phyloP scores from a whole-genome alignment of 2,329 filamentous ascomycete species.

The Penicillium olsonii region DNA sequence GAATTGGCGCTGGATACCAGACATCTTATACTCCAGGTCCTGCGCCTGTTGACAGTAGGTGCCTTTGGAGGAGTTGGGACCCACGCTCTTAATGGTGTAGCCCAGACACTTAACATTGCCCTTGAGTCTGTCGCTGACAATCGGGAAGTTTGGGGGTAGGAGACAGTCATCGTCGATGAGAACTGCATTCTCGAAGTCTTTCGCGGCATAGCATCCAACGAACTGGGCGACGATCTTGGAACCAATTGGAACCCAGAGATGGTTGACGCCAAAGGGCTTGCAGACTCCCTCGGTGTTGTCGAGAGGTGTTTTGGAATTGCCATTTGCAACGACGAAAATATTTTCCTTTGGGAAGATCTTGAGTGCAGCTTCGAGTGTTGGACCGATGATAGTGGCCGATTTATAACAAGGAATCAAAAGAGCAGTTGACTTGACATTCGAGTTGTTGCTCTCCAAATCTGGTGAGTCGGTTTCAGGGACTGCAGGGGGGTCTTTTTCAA shows the following conservation, averaged over 20 bases:
- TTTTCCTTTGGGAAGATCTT: conserved; percentile 49
- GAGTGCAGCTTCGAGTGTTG: conserved; percentile 47
- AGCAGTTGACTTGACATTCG: conserved; percentile 35
- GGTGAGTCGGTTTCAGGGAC: conserved; percentile 14
- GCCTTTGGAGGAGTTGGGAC: conserved; percentile 36
- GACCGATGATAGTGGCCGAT: conserved; percentile 44
- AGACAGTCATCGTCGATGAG: conserved; percentile 55
- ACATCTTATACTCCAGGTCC: conserved; percentile 56
- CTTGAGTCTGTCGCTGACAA: conserved; percentile 48
- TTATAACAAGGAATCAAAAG: conserved; percentile 54
- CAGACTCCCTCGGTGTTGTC: conserved; percentile 53
- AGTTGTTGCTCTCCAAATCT: conserved; percentile 23
- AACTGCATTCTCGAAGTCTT: conserved; percentile 48
- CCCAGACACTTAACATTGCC: conserved; percentile 48
- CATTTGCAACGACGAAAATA: conserved; percentile 53
- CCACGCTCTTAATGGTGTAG: conserved; percentile 53
- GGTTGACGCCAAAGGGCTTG: conserved; percentile 47
- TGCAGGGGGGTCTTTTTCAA: conserved; percentile 34
- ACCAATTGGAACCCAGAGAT: conserved; percentile 52
- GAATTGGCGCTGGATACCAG: conserved; percentile 49
- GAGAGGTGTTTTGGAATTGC: conserved; percentile 49
- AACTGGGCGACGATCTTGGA: conserved; percentile 55
- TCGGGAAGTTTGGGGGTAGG: conserved; percentile 50
- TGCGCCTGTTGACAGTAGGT: conserved; percentile 50
- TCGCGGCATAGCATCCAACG: conserved; percentile 50